Evolutionary conservation across 2,329 filamentous ascomycete species (phyloP), one percentile per base, ranked within the genome.

Genomic region (Thielaviopsis euricoi): DNA sequence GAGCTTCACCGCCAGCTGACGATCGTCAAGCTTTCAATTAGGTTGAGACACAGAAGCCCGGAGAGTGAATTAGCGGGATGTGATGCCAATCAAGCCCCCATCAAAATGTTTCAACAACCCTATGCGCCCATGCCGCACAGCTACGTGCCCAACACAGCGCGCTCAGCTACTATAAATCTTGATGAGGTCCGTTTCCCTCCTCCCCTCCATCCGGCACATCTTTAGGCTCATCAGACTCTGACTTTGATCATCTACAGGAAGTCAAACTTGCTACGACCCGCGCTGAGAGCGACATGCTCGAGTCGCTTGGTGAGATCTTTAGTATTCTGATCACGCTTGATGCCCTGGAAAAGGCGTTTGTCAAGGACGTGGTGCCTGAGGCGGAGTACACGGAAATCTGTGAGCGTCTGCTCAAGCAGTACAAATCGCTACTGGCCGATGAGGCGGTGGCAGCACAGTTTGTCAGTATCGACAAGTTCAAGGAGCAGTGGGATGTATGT

Each of bases 271-370:
- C 89, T 54, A 85, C 87, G 46, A 94, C 85, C 22, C 83, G 87
- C 64, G 85, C 87, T 48, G 91, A 97, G 72, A 85, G 91, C 61
- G 90, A 98, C 68, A 77, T 97, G 1, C 89, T 96, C 69, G 93
- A 97, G 67, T 97, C 93, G 1, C 81, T 98, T 15, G 93, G 91
- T 58, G 93, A 98, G 71, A 84, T 98, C 23, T 98, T 97, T 72
- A 95, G 90, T 72, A 97, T 98, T 64, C 91, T 98, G 43, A 81
- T 96, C 61, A 97, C 93, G 0, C 76, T 98, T 2, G 93, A 98
- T 68, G 89, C 94, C 62, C 80, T 98, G 1, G 93, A 98, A 67
- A 95, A 94, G 70, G 94, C 91, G 0, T 98, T 95, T 67, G 80
- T 98, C 46, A 94, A 95, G 67, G 93, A 98, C 75, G 91, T 89